Base-by-base conservation (phyloP, 2,329 filamentous ascomycete species). In the Aspergillus intermedius region DNA sequence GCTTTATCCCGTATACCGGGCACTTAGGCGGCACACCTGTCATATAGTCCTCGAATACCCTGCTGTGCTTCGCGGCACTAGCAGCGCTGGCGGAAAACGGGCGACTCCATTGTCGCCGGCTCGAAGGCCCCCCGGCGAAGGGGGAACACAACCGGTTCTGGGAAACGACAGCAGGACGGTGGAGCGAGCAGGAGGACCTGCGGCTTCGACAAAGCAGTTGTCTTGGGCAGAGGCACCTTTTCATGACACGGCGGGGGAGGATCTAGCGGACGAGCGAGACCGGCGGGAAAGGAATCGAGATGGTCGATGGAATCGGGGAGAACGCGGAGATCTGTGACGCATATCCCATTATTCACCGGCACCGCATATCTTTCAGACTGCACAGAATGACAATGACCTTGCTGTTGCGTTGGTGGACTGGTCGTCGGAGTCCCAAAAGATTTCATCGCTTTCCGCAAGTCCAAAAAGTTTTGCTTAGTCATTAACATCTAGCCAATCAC, bases 221-320 rank as follows among this genome's bases (percentile, higher is more conserved):
- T 59, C 64, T 59, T 62, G 62, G 54, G 55, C 61, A 54, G 51
- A 69, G 60, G 60, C 63, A 70, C 61, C 60, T 61, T 64, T 63
- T 68, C 70, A 73, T 73, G 70, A 69, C 68, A 68, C 66, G 63
- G 61, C 54, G 48, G 55, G 53, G 48, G 55, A 52, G 54, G 57
- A 54, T 49, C 45, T 55, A 54, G 50, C 50, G 45, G 52, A 57
- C 49, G 60, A 55, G 56, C 49, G 60, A 55, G 56, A 54, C 45
- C 52, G 54, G 57, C 54, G 49, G 52, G 49, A 54, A 55, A 55
- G 51, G 50, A 54, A 61, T 61, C 56, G 58, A 60, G 55, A 60
- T 55, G 53, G 17, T 63, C 60, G 59, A 56, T 55, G 54, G 49
- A 52, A 44, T 52, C 51, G 44, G 32, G 52, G 52, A 39, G 53